Percentiles rank a stretch among this genome's conserved stretches.
phyloP scores from a whole-genome alignment of 2,329 filamentous ascomycete species.

The Xenoacremonium recifei region DNA sequence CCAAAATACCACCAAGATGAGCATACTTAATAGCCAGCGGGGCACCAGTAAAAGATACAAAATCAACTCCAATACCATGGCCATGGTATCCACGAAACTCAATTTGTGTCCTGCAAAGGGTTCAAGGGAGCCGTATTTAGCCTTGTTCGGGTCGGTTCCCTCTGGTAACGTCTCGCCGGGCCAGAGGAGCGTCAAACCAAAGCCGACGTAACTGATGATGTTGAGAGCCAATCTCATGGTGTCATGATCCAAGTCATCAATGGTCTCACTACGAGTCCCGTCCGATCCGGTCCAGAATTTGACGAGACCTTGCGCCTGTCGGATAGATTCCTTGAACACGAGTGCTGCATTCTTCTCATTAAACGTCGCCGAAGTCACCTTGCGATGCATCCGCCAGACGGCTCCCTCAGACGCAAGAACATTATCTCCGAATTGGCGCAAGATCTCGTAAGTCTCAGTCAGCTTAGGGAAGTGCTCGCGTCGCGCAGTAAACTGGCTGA shows the following conservation, averaged over 20 bases:
- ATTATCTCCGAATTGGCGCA: slow-evolving; percentile 63
- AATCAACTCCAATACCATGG: slow-evolving; percentile 61
- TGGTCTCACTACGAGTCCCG: slow-evolving; percentile 34
- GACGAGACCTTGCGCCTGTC: slow-evolving; percentile 63
- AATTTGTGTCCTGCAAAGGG: slow-evolving; percentile 55
- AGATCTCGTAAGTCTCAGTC: slow-evolving; percentile 33
- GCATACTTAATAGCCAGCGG: slow-evolving; percentile 52
- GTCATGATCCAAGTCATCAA: slow-evolving; percentile 59
- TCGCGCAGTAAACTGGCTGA: slow-evolving; percentile 63
- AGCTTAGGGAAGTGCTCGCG: slow-evolving; percentile 65
- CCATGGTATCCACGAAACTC: slow-evolving; percentile 64
- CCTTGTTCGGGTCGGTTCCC: slow-evolving; percentile 42
- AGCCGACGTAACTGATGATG: slow-evolving; percentile 66
- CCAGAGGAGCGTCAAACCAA: slow-evolving; percentile 61
- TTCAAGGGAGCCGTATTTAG: slow-evolving; percentile 47
- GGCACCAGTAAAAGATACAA: slow-evolving; percentile 61
- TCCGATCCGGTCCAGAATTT: slow-evolving; percentile 49
- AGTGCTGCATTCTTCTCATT: slow-evolving; percentile 72
- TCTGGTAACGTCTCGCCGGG: slow-evolving; percentile 56
- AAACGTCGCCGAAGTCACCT: slow-evolving; percentile 69
- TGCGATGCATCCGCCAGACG: slow-evolving; percentile 71
- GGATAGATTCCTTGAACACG: slow-evolving; percentile 61
- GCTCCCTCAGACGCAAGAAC: slow-evolving; percentile 68
- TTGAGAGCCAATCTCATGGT: slow-evolving; percentile 62
- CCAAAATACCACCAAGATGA: slow-evolving; percentile 5